These are phyloP conservation scores for Tuber brumale DNA, from an alignment of 495 filamentous ascomycete species.

Conservation along the genomic window DNA sequence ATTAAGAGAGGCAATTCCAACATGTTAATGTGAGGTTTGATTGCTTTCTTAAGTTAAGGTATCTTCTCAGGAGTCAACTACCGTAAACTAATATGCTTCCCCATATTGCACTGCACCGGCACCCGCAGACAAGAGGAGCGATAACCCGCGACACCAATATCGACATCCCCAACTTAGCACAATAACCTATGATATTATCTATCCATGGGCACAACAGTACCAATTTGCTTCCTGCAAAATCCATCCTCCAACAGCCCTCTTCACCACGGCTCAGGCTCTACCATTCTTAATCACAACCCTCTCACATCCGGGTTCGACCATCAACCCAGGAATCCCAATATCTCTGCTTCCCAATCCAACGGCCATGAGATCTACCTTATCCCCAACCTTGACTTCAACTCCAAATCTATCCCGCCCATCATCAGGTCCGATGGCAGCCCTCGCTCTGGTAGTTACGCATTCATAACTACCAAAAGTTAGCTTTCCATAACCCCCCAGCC, in stretches of 20 bases:
- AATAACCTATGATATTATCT: neutral
- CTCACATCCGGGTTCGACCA: slow-evolving; percentile 21
- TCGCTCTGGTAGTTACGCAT: slow-evolving; percentile 49
- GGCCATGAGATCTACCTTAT: slow-evolving; percentile 21
- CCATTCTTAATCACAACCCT: slow-evolving; percentile 25
- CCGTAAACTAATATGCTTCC: too few relatives aligned
- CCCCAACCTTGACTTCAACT: slow-evolving; percentile 16
- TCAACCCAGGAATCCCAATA: slow-evolving; percentile 26
- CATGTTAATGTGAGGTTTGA: neutral
- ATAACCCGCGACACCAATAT: neutral
- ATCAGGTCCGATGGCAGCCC: slow-evolving; percentile 46
- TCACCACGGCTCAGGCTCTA: slow-evolving; percentile 11
- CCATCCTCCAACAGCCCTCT: slow-evolving; percentile 20
- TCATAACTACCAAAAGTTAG: too few relatives aligned
- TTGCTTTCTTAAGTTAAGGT: neutral
- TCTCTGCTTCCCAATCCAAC: slow-evolving; percentile 15
- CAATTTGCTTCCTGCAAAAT: neutral
- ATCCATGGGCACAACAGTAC: neutral
- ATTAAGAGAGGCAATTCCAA: neutral
- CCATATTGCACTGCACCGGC: too few relatives aligned
- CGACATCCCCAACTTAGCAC: neutral
- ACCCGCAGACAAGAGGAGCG: neutral
- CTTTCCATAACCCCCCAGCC: too few relatives aligned
- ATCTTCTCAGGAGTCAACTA: neutral
- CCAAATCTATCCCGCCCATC: slow-evolving; percentile 2